Evolutionary conservation across 169 alveolate genomes (phyloP), one percentile per base, ranked within the genome.

Genomic region (Eimeria brunetti): DNA sequence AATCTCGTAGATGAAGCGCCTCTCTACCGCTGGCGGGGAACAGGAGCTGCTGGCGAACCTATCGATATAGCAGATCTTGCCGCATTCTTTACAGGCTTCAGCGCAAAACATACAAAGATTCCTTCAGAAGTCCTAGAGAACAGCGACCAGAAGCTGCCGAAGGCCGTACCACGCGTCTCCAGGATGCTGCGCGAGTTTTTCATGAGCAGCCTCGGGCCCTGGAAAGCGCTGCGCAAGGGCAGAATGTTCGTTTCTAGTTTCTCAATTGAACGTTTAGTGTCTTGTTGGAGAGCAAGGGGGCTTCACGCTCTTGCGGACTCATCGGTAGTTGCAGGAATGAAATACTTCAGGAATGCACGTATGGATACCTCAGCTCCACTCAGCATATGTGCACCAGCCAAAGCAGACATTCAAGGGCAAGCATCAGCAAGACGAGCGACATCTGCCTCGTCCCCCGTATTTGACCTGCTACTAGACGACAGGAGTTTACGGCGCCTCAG

Each of bases 401-500:
- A 2, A 9, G 60, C 85, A 75, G 58, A 44, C 12, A 30, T 36
- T 30, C 24, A 24, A 83, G 84, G 46, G 51, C 22, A 86, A 33
- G 36, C 80, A 71, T 3, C 75, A 44, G 75, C 49, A 46, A 46
- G 58, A 53, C 76, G 24, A 51, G 76, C 85, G 60, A 60, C 78
- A 44, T 76, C 76, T 6, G 83, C 67, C n/a, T 27, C 93, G 46
- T n/a, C 93, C 14, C 93, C 93, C 36, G 81, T 62, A 30, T 86
- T 62, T 64, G 93, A 86, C n/a, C 62, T 86, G 44, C 93, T 86
- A 46, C 93, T 86, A 14, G 93, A 86, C 46, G 93, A 86, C 53
- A 86, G 75, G 36, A 86, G 83, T 44, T 60, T 86, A 53, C 93
- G 94, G 56, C 89, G 96, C 71, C 94, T 94, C 16, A 53, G 78